A percentile compares a stretch with the other conserved stretches of the same genome.
phyloP scores from a whole-genome alignment of 2,329 filamentous ascomycete genomes.

The Eurotiales sp. region DNA sequence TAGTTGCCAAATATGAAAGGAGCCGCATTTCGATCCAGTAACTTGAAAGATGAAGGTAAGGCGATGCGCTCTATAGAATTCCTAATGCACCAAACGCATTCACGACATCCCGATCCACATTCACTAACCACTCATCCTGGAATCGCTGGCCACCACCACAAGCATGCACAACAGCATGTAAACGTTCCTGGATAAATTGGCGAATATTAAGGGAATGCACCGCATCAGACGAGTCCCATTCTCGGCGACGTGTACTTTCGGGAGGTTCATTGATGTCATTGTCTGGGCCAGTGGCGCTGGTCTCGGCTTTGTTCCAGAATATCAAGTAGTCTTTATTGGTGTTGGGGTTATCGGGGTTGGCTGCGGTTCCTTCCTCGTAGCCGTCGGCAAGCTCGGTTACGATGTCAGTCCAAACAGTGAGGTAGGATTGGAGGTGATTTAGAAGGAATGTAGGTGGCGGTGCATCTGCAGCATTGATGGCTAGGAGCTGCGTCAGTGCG shows the following conservation, averaged over 20 bases:
- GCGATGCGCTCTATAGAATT: conserved; percentile 23
- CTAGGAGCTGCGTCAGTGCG: conserved; percentile 44
- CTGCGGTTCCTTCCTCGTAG: conserved; percentile 30
- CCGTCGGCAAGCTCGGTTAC: conserved; percentile 43
- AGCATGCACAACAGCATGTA: conserved; percentile 36
- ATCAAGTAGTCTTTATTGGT: conserved; percentile 13
- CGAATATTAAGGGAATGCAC: conserved; percentile 44
- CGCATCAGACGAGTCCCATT: conserved; percentile 39
- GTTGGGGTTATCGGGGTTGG: conserved; percentile 24
- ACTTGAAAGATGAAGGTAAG: too few species aligned
- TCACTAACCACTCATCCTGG: conserved; percentile 40
- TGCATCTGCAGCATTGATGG: conserved; percentile 31
- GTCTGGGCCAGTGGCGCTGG: conserved; percentile 21
- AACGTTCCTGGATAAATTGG: conserved; percentile 40
- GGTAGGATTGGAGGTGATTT: conserved; percentile 43
- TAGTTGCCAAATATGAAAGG: too few species aligned
- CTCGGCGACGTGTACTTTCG: conserved; percentile 38
- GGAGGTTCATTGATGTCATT: conserved; percentile 25
- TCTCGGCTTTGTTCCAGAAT: conserved; percentile 17
- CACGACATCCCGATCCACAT: conserved; percentile 42
- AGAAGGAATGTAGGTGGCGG: conserved; percentile 41
- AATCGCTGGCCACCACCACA: conserved; percentile 42
- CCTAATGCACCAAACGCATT: conserved; percentile 37
- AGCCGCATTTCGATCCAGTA: background rate
- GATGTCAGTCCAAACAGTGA: conserved; percentile 46